Conservation (phyloP, 2,329 filamentous ascomycete genomes). For the Aspergillus pseudoglaucus region DNA sequence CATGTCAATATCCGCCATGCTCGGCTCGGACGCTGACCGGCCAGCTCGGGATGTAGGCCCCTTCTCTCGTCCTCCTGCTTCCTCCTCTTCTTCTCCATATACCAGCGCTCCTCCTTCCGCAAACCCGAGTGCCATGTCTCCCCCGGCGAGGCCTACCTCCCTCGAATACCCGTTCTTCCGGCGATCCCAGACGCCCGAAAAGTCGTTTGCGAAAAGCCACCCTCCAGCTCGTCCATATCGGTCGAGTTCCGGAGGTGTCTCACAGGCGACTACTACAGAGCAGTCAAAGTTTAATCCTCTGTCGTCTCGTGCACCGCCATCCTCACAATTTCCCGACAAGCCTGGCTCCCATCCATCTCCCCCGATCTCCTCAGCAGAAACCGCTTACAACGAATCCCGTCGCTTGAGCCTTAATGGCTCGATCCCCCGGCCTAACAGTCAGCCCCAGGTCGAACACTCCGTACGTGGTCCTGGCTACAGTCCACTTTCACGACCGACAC, state of each 20-base stretch:
- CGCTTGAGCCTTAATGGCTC: conserved; percentile 41
- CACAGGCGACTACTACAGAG: conserved; percentile 20
- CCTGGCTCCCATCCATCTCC: conserved; percentile 29
- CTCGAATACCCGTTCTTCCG: conserved; percentile 58
- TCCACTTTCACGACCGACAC: conserved; percentile 24
- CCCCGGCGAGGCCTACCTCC: conserved; percentile 38
- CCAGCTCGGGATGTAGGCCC: conserved; percentile 41
- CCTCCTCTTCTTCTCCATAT: conserved; percentile 29
- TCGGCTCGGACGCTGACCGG: conserved; percentile 50
- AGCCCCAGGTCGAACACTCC: conserved; percentile 32
- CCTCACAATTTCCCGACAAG: conserved; percentile 30
- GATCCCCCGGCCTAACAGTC: conserved; percentile 37
- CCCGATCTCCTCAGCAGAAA: conserved; percentile 27
- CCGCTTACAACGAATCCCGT: conserved; percentile 28
- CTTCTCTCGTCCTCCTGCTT: conserved; percentile 40
- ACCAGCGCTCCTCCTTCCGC: conserved; percentile 26
- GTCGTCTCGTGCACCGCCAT: conserved; percentile 19
- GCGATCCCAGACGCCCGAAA: conserved; percentile 68
- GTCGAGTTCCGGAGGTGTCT: conserved; percentile 30
- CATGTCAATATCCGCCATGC: conserved; percentile 70
- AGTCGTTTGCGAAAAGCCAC: conserved; percentile 48
- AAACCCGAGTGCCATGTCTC: conserved; percentile 37
- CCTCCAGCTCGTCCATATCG: conserved; percentile 28
- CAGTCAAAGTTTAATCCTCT: conserved; percentile 27
- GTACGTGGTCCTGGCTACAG: conserved; percentile 30